Base-by-base conservation (phyloP, 768 basidiomycete genomes). In the Cytidiella melzeri region DNA sequence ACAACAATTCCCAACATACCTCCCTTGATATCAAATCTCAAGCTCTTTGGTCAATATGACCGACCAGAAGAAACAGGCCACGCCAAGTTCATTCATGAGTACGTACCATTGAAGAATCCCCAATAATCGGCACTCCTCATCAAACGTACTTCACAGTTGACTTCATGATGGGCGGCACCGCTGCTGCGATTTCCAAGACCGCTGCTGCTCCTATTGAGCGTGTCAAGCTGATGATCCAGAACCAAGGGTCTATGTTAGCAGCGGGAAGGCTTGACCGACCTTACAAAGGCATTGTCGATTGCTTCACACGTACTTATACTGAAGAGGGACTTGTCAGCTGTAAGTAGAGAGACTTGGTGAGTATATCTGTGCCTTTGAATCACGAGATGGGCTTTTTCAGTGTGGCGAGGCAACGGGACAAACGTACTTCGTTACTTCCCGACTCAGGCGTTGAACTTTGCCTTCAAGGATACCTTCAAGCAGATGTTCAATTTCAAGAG, bases 151-250 rank as follows among this genome's bases (percentile, higher is more conserved):
- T 23, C 18, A 23, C 55, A 90, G 89, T 79, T 63, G 89, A 92
- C 68, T 92, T 92, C 80, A 67, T 92, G 72, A 92, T 92, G 89
- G 89, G 89, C 65, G 89, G 88, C 80, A 84, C 89, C 59, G 88
- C 87, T 52, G 87, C 88, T 62, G 87, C 94, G 58, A 88, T 97
- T 68, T 87, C 94, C 50, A 97, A 97, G 80, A 97, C 94, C 56
- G 88, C 86, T 56, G 94, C 94, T 56, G 94, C 94, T 53, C 94
- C 94, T 70, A 97, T 97, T 62, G 94, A 97, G 80, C 91, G 94
- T 65, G 93, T 97, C 72, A 97, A 97, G 76, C 82, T 96, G 60
- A 72, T 93, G 66, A 85, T 93, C 50, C 90, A 95, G 73, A 95
- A 94, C 74, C 93, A 96, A 81, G 94, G 92, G 80, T 94, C 96